Evolutionary conservation across 768 basidiomycete species (phyloP).

Genomic region (Tricholoma hemisulphureum): DNA sequence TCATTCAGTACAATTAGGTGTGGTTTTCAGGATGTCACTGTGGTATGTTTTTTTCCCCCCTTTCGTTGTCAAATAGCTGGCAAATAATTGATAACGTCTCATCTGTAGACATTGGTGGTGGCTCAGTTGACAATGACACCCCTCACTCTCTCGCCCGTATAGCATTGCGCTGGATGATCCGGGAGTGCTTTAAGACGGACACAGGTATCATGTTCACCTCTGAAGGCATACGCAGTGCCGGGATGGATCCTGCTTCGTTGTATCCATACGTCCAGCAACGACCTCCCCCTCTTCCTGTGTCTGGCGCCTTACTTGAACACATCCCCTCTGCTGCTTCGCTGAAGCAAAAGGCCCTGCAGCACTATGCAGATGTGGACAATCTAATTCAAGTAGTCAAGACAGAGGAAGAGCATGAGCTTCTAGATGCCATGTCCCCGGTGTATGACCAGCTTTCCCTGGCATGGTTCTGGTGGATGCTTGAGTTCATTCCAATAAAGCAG

Average conservation of each 20-base stretch:
- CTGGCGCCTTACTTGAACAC: constrained; percentile 16
- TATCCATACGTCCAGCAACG: constrained; percentile 33
- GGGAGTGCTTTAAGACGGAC: constrained; percentile 56
- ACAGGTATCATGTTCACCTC: constrained; percentile 59
- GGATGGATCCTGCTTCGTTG: constrained; percentile 41
- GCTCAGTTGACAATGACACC: constrained; percentile 41
- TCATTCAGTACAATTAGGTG: constrained; percentile 21
- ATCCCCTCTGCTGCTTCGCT: constrained; percentile 2
- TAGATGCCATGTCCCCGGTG: constrained; percentile 44
- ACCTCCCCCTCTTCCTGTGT: constrained; percentile 26
- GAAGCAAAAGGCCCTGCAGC: not conserved
- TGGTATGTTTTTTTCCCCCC: constrained; percentile 23
- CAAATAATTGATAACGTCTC: too few relatives aligned
- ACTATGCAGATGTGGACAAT: not conserved
- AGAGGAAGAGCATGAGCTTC: constrained; percentile 56
- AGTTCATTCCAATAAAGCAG: constrained; percentile 41
- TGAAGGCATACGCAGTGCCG: constrained; percentile 39
- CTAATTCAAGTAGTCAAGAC: constrained; percentile 4
- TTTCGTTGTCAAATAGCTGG: too few relatives aligned
- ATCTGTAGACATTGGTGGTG: constrained; percentile 53
- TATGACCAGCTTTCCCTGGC: constrained; percentile 51
- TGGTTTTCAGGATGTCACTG: constrained; percentile 49
- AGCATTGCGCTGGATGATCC: constrained; percentile 67
- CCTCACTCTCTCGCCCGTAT: constrained; percentile 47
- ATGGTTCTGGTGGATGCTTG: constrained; percentile 61